Base-by-base conservation (phyloP, 495 filamentous ascomycete genomes). In the Aspergillus nidulans region DNA sequence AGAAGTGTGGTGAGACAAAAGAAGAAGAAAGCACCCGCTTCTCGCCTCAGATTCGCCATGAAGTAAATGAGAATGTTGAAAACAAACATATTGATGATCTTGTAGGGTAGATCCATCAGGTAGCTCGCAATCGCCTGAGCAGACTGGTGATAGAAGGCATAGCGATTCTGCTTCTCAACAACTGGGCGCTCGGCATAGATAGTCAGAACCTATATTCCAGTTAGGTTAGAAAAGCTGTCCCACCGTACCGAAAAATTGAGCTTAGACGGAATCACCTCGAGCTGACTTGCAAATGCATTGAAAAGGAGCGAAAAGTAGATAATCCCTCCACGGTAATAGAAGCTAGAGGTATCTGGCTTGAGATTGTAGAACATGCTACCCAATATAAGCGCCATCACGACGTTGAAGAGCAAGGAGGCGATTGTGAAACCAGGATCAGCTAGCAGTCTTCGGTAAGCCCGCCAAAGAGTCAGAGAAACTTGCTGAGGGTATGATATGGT, bases 351-450 rank as follows among this genome's bases (percentile, higher is more conserved):
- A 26, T 76, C 75, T 2, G 58, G 67, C 19, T 79, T 65, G 20
- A 95, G 67, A 58, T 96, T 88, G 74, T 84, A 96, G 75, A 96
- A 97, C 49, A 97, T 86, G 62, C 83, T 88, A 41, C 86, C 84
- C 63, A 97, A 85, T 64, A 97, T 86, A 45, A 97, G 74, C 26
- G 90, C 80, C 82, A 95, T 87, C 58, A 84, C 72, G 50, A 82
- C 76, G 64, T 96, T 94, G 42, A 85, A 89, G 57, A 96, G 79
- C 15, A 95, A 74, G 40, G 83, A 74, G 2, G 82, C 81, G 15
- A 94, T 53, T 2, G 87, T 88, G 58, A 95, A 71, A 64, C 81
- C 88, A 36, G 87, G 81, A 63, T 97, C 92, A 30, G 85, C 88
- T 43, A 70, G 77, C 3, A 97, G 71, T 32, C 79, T 72, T 54